Base-by-base conservation (phyloP, 176 grass and related monocot genomes). In the Olyra latifolia region DNA sequence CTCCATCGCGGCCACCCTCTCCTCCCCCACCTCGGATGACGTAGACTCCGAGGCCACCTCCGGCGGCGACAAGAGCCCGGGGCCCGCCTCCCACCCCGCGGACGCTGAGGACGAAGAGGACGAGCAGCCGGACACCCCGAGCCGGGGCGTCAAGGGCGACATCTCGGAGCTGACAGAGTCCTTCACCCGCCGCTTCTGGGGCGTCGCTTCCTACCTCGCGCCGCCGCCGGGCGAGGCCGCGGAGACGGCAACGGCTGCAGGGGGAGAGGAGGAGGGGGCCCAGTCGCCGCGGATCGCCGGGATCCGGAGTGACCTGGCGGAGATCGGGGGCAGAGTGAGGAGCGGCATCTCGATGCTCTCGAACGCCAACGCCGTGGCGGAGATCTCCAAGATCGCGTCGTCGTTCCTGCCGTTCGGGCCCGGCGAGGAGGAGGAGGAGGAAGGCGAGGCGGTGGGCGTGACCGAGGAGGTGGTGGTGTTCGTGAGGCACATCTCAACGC, bases 321-420 rank as follows among this genome's bases (percentile, higher is more conserved):
- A 91, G 88, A 91, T 97, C 69, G 83, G 88, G 24, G 85, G 80
- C 67, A 88, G 82, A 80, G 74, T 93, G 53, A 89, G 71, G 80
- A 97, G 72, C 56, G 78, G 93, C 60, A 97, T 97, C 72, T 88
- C 88, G 62, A 80, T 97, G 76, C 77, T 91, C 20, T 97, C 93
- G 7, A 83, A 80, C 64, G 69, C 85, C 56, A 91, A 86, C 71
- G 86, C 88, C 9, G 90, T 89, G 14, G 62, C 76, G 13, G 90
- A 91, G 80, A 87, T 97, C 15, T 97, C 90, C 39, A 97, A 84
- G 80, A 80, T 93, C n/a, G 86, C 90, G 6, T 87, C 93, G 50
- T 87, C 93, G 22, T 76, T 94, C 73, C 78, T 97, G 66, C 91
- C 89, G 2, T 94, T 93, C 58, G 94, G 75, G 41, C 63, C 81